These are phyloP conservation scores for Flaveria ramosissima DNA, from an alignment of 129 eudicot species.

Conservation along the genomic window DNA sequence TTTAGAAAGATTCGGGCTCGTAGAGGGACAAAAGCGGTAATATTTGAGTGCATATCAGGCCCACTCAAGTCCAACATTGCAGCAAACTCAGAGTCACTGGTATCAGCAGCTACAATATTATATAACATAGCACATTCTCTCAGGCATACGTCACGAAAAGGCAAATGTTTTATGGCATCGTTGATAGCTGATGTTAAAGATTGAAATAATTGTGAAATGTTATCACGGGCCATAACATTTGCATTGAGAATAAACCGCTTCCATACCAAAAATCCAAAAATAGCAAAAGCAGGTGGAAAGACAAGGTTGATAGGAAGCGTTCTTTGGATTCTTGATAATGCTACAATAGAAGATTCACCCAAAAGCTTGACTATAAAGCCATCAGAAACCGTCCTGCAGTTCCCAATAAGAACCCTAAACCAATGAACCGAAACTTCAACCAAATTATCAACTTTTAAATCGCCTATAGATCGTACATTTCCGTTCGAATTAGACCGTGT, in stretches of 20 bases:
- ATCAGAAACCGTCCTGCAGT: conserved; percentile 80
- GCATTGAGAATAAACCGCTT: conserved; percentile 63
- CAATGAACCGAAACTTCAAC: conserved; percentile 89
- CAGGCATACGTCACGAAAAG: conserved; percentile 89
- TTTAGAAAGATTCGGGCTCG: conserved; percentile 82
- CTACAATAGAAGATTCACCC: conserved; percentile 81
- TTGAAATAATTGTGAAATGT: conserved; percentile 58
- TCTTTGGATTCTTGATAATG: conserved; percentile 87
- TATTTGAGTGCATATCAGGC: conserved; percentile 56
- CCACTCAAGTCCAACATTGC: conserved; percentile 65
- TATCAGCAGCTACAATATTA: conserved; percentile 66
- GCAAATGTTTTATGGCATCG: conserved; percentile 90
- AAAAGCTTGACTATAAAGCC: conserved; percentile 82
- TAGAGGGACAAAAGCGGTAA: conserved; percentile 73
- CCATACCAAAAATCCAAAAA: conserved; percentile 85
- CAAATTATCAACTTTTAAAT: conserved; percentile 55
- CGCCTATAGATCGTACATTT: conserved; percentile 58
- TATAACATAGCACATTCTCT: conserved; percentile 71
- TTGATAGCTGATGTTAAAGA: conserved; percentile 51
- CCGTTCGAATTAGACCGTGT: conserved; percentile 78
- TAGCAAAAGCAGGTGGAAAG: conserved; percentile 83
- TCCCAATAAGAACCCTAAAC: conserved; percentile 95
- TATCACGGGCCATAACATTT: conserved; percentile 55
- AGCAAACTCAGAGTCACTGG: conserved; percentile 84
- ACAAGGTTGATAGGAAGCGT: conserved; percentile 73